Base-by-base conservation (phyloP, 495 filamentous ascomycete species). In the Penicillium arizonense region DNA sequence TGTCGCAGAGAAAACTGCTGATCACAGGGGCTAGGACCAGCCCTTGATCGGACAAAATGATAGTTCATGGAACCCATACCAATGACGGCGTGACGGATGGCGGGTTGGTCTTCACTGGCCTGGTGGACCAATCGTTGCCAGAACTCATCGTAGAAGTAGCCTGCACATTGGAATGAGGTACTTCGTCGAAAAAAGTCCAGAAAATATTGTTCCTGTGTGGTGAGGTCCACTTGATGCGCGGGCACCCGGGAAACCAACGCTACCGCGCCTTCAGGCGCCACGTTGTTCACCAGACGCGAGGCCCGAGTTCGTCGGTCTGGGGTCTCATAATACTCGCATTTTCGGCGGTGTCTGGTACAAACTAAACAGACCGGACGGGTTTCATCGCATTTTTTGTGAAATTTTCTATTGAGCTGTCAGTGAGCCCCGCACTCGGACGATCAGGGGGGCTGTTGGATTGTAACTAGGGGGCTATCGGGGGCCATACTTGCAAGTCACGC, bases 61-160 rank as follows among this genome's bases (percentile, higher is more conserved):
- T 44, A 40, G 57, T 82, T 76, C 36, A 81, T 61, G 16, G 75
- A 74, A 54, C 74, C 74, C 33, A 81, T 68, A 6, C 47, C 48
- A 39, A 58, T 61, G 32, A 77, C 71, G 35, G 78, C 78, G 45
- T 82, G 79, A 32, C 76, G 72, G 23, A 82, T 69, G 1, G 77
- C 76, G 0, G 78, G 78, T 45, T 79, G 74, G 24, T 66, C 58
- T 47, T 77, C 74, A 57, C 72, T 72, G 35, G 74, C 72, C 55
- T 80, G 77, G 34, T 78, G 70, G 4, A 81, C 71, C n/a, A 82
- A 53, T 23, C 74, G 71, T 9, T 76, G 63, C 79, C 77, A 82
- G 47, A 82, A 81, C 48, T 68, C 63, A 28, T 70, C 64, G 44
- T 75, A 68, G 46, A 74, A 67, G 40, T 68, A 72, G 26, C 68